Evolutionary conservation across 164 flowering plant species (phyloP).

Genomic region (Vitis cinerea): DNA sequence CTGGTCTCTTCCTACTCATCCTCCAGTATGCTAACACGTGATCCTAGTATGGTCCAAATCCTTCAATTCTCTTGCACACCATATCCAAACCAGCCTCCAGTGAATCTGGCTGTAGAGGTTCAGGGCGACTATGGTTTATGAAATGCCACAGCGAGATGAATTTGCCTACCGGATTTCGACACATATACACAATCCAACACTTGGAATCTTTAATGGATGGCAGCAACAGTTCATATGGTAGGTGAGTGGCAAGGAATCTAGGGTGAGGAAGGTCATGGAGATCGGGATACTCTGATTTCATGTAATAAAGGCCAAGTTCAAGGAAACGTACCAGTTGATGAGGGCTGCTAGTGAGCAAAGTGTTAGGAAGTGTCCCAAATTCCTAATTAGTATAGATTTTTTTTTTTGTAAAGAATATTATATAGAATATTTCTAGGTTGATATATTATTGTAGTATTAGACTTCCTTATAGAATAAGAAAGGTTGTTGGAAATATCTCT

Average conservation of each 20-base stretch:
- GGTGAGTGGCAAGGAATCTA: conserved; percentile 18
- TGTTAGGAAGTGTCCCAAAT: no score
- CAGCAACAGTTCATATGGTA: conserved; percentile 7
- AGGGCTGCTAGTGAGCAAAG: conserved; percentile 10
- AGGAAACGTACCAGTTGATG: conserved; percentile 17
- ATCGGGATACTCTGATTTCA: not conserved
- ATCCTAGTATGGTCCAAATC: not conserved
- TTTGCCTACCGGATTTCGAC: not conserved
- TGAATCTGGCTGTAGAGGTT: no score
- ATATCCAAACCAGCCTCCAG: no score
- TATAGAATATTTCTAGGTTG: no score
- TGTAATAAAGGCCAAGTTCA: conserved; percentile 4
- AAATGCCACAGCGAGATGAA: no score
- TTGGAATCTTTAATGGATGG: conserved; percentile 6
- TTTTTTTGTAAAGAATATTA: no score
- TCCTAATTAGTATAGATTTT: no score
- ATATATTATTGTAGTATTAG: no score
- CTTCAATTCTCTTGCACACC: no score
- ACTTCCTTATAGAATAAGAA: no score
- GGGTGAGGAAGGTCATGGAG: conserved; percentile 9
- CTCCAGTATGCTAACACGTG: not conserved
- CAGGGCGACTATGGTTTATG: no score
- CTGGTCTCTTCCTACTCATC: not conserved
- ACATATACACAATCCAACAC: conserved; percentile 18
- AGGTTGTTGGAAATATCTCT: no score